Evolutionary conservation across 257 asterid genomes (phyloP), one percentile per base, ranked within the genome.

Genomic region (Ajuga chamaepitys): DNA sequence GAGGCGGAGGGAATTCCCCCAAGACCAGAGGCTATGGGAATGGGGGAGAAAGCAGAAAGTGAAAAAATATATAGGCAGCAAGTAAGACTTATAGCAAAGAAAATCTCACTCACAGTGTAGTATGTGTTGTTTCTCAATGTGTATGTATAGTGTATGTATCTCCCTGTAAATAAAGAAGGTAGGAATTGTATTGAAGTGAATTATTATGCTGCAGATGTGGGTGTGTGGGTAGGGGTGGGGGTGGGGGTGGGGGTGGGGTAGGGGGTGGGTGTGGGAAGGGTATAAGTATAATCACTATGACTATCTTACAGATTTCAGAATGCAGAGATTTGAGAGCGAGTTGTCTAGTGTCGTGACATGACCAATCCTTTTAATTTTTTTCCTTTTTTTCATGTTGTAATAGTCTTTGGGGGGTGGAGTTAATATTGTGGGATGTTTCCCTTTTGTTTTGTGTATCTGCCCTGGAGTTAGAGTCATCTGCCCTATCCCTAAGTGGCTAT

Each of bases 1-100:
- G 52, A 73, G 81, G 74, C 80, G 87, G 86, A 80, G 77, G 79
- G 77, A 77, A 83, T 75, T 60, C 97, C 80, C 97, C 95, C 97
- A 85, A 74, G 77, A 81, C 57, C 87, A 90, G 85, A 85, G 97
- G 85, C 97, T 81, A 67, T 80, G 89, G 92, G 68, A 77, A 82
- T 88, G 97, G 88, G 88, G 87, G 88, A 88, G 84, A 81, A 80
- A 76, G 77, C 65, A 61, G 63, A 74, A 62, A 26, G 45, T 52
- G 56, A 16, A 63, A 73, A 50, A 24, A 46, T 8, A 28, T 53
- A 2, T 17, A 17, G 69, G 45, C 16, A 58, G 0, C 3, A 20
- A 46, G 25, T 35, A 47, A 30, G 44, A 51, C 50, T 30, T 56
- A 35, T 32, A 63, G 44, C 16, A 58, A 70, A 12, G 28, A 2